Base-by-base conservation (phyloP, 2,329 filamentous ascomycete species). In the Onygena corvina region DNA sequence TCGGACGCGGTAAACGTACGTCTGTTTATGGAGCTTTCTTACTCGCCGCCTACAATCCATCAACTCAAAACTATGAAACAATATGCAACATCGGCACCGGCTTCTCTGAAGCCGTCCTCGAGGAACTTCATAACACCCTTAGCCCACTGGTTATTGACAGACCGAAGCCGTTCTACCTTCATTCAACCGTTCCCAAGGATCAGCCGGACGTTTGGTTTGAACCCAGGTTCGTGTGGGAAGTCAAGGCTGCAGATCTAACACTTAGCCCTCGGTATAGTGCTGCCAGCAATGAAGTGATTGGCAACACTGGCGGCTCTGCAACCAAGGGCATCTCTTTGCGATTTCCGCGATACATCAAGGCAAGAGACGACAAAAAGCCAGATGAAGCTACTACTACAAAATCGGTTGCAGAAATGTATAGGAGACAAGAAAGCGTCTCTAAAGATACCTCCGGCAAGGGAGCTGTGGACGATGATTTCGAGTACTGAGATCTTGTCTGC, bases 131-230 rank as follows among this genome's bases (percentile, higher is more conserved):
- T 71, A 73, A 76, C 20, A 75, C 83, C 47, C 80, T 98, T 23
- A 83, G 79, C 0, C 76, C 80, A 6, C 80, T 87, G 46, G 80
- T 84, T 57, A 98, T 98, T 58, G 87, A 94, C 61, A 80, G 82
- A 1, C 79, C 90, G 1, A 98, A 98, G 62, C 92, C 92, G 0
- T 98, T 94, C 66, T 98, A 96, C 68, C 76, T 80, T 1, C 92
- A 98, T 66, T 88, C 84, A 3, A 71, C 76, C 0, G 86, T 86
- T 46, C 80, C 81, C 46, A 90, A 94, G 68, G 88, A 96, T 64
- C 92, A 98, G 65, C 92, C 92, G 1, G 92, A 98, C 64, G 88
- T 98, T 31, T 98, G 92, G 92, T 92, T 98, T 64, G 92, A 98
- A 73, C 86, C 92, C 11, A 80, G 81, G 35, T 83, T 84, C 59